Conservation (phyloP, 208 protist species). For the Crithidia bombi region DNA sequence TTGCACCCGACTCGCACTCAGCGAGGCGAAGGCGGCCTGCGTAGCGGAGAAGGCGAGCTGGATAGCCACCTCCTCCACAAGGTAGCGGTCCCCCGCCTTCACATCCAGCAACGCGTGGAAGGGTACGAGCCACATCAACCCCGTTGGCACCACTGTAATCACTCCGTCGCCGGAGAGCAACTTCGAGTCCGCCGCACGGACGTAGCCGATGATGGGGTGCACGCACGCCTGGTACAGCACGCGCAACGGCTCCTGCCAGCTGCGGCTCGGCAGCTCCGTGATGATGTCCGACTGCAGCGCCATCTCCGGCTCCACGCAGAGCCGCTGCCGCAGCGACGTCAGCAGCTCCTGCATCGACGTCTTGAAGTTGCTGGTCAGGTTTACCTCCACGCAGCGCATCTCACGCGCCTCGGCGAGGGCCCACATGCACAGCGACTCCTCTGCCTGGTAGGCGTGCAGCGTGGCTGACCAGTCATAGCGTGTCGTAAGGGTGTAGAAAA, state of each 20-base stretch:
- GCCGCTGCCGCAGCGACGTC: constrained; percentile 46
- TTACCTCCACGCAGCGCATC: constrained; percentile 89
- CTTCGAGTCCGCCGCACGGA: constrained; percentile 66
- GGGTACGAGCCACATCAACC: constrained; percentile 79
- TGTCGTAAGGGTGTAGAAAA: constrained; percentile 74
- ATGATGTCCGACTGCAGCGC: constrained; percentile 47
- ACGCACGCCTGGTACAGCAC: constrained; percentile 84
- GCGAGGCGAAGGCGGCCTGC: constrained; percentile 69
- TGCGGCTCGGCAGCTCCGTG: constrained; percentile 63
- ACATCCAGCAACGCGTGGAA: constrained; percentile 86
- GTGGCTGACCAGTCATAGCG: constrained; percentile 72
- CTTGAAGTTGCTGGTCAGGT: constrained; percentile 82
- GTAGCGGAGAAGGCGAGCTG: constrained; percentile 87
- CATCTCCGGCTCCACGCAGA: constrained; percentile 68
- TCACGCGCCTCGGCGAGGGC: constrained; percentile 77
- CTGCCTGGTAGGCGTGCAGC: constrained; percentile 42
- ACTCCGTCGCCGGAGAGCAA: constrained; percentile 56
- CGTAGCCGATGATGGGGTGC: constrained; percentile 86
- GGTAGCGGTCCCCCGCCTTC: constrained; percentile 62
- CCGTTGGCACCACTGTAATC: constrained; percentile 84
- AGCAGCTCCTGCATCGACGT: constrained; percentile 67
- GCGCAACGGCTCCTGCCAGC: constrained; percentile 87
- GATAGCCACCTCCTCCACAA: constrained; percentile 82
- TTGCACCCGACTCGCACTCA: constrained; percentile 65
- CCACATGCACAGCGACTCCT: constrained; percentile 87